Conservation (phyloP, 768 basidiomycete species). For the Sporobolomyces pararoseus region DNA sequence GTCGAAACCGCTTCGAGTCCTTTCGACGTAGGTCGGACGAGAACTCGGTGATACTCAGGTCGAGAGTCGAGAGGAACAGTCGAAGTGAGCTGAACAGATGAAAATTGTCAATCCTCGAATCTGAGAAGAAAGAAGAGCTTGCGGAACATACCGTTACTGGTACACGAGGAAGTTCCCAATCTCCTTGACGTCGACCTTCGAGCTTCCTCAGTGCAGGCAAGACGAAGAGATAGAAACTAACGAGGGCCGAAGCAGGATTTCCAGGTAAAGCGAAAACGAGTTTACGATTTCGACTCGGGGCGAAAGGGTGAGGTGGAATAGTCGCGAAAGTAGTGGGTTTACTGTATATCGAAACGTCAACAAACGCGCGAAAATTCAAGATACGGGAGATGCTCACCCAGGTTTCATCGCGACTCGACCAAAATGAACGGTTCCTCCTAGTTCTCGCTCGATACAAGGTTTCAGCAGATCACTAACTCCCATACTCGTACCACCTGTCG, state of each 20-base stretch:
- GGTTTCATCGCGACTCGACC: slow-evolving; percentile 76
- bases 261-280: slow-evolving; percentile 81
- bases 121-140: background rate
- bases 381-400: slow-evolving; percentile 47
- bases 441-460: slow-evolving; percentile 75
- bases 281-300: slow-evolving; percentile 52
- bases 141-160: slow-evolving; percentile 38
- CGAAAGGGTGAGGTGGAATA: slow-evolving; percentile 54
- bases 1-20: slow-evolving; percentile 63
- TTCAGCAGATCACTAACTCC: slow-evolving; percentile 81
- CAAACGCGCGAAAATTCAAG: background rate
- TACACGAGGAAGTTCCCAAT: slow-evolving; percentile 43
- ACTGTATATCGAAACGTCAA: slow-evolving; percentile 45
- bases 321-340: slow-evolving; percentile 89
- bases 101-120: background rate
- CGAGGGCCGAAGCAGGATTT: slow-evolving; percentile 81
- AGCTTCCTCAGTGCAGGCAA: slow-evolving; percentile 64
- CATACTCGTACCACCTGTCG: slow-evolving; percentile 90
- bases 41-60: slow-evolving; percentile 76
- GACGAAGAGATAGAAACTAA: slow-evolving; percentile 75
- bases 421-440: slow-evolving; percentile 74
- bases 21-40: slow-evolving; percentile 53
- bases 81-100: slow-evolving; percentile 34
- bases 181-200: slow-evolving; percentile 36
- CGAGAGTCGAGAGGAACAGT: slow-evolving; percentile 66